phyloP scores from a whole-genome alignment of 2,329 filamentous ascomycete genomes.

The Paraphaeosphaeria minitans region DNA sequence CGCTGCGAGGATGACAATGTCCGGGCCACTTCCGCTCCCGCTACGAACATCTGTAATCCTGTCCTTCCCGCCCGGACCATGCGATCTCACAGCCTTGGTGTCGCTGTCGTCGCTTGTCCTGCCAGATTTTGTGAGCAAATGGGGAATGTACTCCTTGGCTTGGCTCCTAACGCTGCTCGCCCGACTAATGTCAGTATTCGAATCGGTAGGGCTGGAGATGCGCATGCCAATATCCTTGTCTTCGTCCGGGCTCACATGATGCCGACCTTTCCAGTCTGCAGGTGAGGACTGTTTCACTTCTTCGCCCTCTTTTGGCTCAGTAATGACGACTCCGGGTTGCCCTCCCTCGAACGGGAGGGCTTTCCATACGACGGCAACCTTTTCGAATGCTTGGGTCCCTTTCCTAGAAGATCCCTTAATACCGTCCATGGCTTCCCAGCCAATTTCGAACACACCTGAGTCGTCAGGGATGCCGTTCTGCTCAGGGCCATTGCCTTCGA shows the following conservation, averaged over 20 bases:
- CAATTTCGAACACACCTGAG: constrained; percentile 72
- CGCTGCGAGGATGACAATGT: constrained; percentile 19
- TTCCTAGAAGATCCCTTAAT: constrained; percentile 89
- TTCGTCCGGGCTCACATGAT: constrained; percentile 48
- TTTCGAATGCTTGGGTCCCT: constrained; percentile 80
- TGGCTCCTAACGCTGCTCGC: constrained; percentile 69
- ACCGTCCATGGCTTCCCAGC: constrained; percentile 86
- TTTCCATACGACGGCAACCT: constrained; percentile 84
- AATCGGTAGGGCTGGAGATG: constrained; percentile 60
- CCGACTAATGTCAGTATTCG: constrained; percentile 70
- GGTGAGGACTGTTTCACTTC: constrained; percentile 71
- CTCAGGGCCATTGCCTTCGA: constrained; percentile 81
- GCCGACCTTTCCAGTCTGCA: constrained; percentile 75
- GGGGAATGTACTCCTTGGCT: constrained; percentile 29
- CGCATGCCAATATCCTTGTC: constrained; percentile 72
- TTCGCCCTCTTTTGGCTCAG: constrained; percentile 69
- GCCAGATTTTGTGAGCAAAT: constrained; percentile 33
- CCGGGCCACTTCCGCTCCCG: constrained; percentile 24
- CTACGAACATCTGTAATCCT: constrained; percentile 34
- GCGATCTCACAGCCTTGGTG: constrained; percentile 48
- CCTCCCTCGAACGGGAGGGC: constrained; percentile 43
- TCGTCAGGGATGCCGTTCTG: constrained; percentile 67
- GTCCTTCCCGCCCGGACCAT: constrained; percentile 43
- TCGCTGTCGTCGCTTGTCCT: constrained; percentile 41
- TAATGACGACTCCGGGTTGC: constrained; percentile 56